Percentiles rank a stretch among this genome's conserved stretches.
Conservation (phyloP, 345 rosid species). For the Lagerstroemia speciosa region DNA sequence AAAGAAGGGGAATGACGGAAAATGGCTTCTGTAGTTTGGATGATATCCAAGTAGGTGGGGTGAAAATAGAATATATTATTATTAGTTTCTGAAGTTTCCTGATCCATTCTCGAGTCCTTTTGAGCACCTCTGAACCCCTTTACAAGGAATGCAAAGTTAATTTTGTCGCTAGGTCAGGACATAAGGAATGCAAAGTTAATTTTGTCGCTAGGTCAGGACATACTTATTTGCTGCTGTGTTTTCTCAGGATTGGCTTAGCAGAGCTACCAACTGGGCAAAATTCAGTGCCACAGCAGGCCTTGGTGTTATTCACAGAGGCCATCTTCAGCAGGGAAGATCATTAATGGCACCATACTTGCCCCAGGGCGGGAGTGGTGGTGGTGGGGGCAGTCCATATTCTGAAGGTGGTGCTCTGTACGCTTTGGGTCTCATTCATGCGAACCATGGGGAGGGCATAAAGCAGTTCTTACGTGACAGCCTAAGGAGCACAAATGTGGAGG, state of each 20-base stretch:
- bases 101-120: not conserved
- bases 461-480: constrained; percentile 92
- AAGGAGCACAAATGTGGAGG: constrained; percentile 89
- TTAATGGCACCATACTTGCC: constrained; percentile 98
- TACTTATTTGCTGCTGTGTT: not conserved
- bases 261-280: constrained; percentile 99
- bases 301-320: constrained; percentile 98
- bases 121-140: not conserved
- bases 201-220: not conserved
- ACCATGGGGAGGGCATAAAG: constrained; percentile 98
- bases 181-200: no score
- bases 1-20: not conserved
- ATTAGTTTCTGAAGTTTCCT: not conserved
- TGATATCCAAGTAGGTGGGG: not conserved
- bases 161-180: not conserved
- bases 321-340: constrained; percentile 93
- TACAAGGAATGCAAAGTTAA: not conserved
- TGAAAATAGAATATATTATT: not conserved
- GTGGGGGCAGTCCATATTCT: constrained; percentile 95
- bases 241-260: constrained; percentile 94
- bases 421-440: constrained; percentile 94
- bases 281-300: constrained; percentile 99
- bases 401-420: constrained; percentile 99
- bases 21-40: not conserved
- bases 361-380: constrained; percentile 92